Evolutionary conservation across 2,329 filamentous ascomycete genomes (phyloP), one percentile per base, ranked within the genome.

Genomic region (Coniochaeta hoffmannii): DNA sequence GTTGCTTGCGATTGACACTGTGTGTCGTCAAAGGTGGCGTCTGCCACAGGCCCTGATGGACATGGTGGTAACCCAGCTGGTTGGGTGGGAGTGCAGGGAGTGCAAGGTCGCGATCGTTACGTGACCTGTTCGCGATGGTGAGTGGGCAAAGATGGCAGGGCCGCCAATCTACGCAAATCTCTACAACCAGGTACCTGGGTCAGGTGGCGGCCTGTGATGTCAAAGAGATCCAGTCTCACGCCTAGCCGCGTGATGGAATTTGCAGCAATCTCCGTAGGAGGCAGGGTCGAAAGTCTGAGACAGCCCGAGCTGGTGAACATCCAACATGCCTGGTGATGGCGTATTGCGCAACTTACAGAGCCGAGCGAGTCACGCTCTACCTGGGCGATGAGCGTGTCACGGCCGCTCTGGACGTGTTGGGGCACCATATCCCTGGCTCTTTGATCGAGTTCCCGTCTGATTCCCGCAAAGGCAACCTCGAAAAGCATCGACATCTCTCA

Each of bases 51-150:
- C 46, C 12, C 12, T 50, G 2, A 31, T 31, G 22, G 19, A 26
- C 14, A 12, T 12, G 22, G 24, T 30, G 24, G 46, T 50, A 28
- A 50, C 46, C 46, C 46, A 19, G 46, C 19, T 50, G 24, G 46
- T 30, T 50, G 46, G 46, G 46, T 50, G 28, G 46, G 28, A 50
- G 46, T 50, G 46, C 46, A 50, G 46, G 46, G 28, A 50, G 46
- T 50, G 46, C 46, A 50, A 24, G 22, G 46, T 50, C 28, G 46
- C 26, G 28, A 31, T 50, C 30, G 46, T 32, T 50, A 50, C 46
- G 46, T 50, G 46, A 50, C 46, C 22, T 50, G 24, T 28, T 30
- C 46, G 28, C 46, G 46, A 19, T 7, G 24, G 24, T 50, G 46
- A 50, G 24, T 50, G 46, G 46, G n/a, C 46, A 28, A 12, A n/a